phyloP scores from a whole-genome alignment of 345 rosid species.

The Aethionema arabicum region DNA sequence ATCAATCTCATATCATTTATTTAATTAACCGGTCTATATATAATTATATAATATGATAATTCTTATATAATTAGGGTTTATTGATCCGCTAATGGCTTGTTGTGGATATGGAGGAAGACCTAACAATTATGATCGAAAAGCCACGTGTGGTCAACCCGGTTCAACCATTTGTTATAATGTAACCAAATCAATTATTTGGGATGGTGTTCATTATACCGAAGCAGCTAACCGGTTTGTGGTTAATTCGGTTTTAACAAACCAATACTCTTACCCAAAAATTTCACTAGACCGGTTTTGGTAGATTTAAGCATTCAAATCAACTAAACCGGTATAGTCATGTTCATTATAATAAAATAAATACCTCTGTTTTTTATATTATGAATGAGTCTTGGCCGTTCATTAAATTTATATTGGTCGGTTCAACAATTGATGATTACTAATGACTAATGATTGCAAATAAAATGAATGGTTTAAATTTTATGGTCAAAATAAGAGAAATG shows the following conservation, averaged over 20 bases:
- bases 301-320: neutral
- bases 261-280: slow-evolving; percentile 51
- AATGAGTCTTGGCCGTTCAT: neutral
- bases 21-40: neutral
- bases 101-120: slow-evolving; percentile 61
- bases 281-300: slow-evolving; percentile 50
- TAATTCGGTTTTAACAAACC: slow-evolving; percentile 42
- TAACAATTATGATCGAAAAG: slow-evolving; percentile 44
- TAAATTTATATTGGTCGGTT: neutral
- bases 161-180: slow-evolving; percentile 45
- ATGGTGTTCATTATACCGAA: slow-evolving; percentile 72
- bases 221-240: slow-evolving; percentile 57
- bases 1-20: neutral
- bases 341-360: neutral
- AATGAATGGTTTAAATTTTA: slow-evolving; percentile 9
- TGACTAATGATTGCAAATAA: neutral
- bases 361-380: neutral
- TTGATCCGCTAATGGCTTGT: slow-evolving; percentile 51
- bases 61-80: slow-evolving; percentile 43
- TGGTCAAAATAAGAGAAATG: slow-evolving; percentile 4
- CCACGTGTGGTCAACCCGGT: slow-evolving; percentile 46
- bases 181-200: slow-evolving; percentile 52
- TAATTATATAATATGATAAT: neutral
- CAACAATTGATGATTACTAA: neutral
- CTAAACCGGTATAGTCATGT: neutral